These are phyloP conservation scores for Phytophthora pseudosyringae DNA, from an alignment of 352 stramenopile genomes.

Conservation along the genomic window DNA sequence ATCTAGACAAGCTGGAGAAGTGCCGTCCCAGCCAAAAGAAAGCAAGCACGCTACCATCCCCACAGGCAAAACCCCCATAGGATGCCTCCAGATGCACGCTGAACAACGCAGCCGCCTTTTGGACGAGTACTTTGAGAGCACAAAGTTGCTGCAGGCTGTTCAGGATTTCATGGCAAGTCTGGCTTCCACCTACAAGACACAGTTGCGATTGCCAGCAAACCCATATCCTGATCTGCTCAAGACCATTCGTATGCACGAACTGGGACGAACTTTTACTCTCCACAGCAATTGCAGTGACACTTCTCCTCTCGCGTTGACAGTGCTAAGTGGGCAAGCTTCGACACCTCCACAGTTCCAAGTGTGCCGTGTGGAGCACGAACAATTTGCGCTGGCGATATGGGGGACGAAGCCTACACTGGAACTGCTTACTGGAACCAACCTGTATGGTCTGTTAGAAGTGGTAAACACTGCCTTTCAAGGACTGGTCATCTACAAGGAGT, in stretches of 20 bases:
- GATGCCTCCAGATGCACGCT: slow-evolving; percentile 19
- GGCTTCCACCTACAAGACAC: slow-evolving; percentile 32
- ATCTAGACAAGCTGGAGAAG: neutral
- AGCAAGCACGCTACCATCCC: neutral
- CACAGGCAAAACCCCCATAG: slow-evolving; percentile 8
- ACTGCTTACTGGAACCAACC: slow-evolving; percentile 21
- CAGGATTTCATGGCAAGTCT: slow-evolving; percentile 37
- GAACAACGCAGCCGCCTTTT: slow-evolving; percentile 42
- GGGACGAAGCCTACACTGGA: slow-evolving; percentile 29
- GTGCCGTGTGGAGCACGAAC: slow-evolving; percentile 30
- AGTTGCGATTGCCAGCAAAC: slow-evolving; percentile 43
- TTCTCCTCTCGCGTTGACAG: slow-evolving; percentile 13
- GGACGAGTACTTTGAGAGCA: slow-evolving; percentile 50
- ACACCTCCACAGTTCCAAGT: slow-evolving; percentile 11
- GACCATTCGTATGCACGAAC: slow-evolving; percentile 35
- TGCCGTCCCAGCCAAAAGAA: neutral
- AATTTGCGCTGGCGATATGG: slow-evolving; percentile 38
- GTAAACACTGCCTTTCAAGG: slow-evolving; percentile 15
- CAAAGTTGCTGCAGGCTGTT: slow-evolving; percentile 47
- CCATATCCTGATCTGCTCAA: slow-evolving; percentile 46
- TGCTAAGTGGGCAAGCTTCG: slow-evolving; percentile 23
- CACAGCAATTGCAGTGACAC: slow-evolving; percentile 4
- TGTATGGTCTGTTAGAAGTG: slow-evolving; percentile 20
- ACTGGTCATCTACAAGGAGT: slow-evolving; percentile 16
- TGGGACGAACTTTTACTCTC: slow-evolving; percentile 34